A percentile compares a stretch with the other conserved stretches of the same genome.
phyloP scores from a whole-genome alignment of 2,329 filamentous ascomycete genomes.

The Pseudocercospora pini-densiflorae region DNA sequence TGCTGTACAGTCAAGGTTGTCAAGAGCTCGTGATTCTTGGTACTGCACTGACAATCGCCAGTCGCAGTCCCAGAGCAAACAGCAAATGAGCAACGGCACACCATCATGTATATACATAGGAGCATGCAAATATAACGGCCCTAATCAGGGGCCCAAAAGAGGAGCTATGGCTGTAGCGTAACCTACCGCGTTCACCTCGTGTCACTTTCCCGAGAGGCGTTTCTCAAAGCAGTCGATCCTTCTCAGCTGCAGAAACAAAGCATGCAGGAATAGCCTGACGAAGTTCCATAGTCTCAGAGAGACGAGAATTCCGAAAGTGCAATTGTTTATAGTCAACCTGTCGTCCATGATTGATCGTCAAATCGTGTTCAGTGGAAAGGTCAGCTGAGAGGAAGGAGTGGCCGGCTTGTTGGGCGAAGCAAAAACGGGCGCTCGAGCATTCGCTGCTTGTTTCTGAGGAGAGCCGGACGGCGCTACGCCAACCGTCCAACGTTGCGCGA shows the following conservation, averaged over 20 bases:
- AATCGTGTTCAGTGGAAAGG: not conserved
- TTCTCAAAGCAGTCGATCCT: not conserved
- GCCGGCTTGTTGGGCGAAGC: not conserved
- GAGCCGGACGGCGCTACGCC: conserved; percentile 2
- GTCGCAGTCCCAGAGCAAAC: not conserved
- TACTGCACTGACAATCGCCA: not conserved
- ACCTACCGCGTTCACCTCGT: not conserved
- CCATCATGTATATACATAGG: not conserved
- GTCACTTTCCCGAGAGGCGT: not conserved
- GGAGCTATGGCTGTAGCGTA: conserved; percentile 3
- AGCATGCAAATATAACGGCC: not conserved
- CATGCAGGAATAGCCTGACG: not conserved
- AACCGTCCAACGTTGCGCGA: not conserved
- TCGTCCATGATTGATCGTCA: not conserved
- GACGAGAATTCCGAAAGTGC: not conserved
- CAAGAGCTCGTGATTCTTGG: not conserved
- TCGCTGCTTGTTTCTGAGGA: conserved; percentile 1
- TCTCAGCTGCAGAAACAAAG: not conserved
- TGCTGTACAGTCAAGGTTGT: too few relatives aligned
- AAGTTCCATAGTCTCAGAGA: not conserved
- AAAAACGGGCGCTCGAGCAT: not conserved
- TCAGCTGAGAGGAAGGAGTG: not conserved
- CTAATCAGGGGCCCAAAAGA: not conserved
- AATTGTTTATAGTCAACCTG: not conserved
- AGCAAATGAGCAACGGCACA: not conserved